These are phyloP conservation scores for Ophiognomonia clavigignenti-juglandacearum DNA, from an alignment of 2,329 filamentous ascomycete genomes.

Conservation along the genomic window DNA sequence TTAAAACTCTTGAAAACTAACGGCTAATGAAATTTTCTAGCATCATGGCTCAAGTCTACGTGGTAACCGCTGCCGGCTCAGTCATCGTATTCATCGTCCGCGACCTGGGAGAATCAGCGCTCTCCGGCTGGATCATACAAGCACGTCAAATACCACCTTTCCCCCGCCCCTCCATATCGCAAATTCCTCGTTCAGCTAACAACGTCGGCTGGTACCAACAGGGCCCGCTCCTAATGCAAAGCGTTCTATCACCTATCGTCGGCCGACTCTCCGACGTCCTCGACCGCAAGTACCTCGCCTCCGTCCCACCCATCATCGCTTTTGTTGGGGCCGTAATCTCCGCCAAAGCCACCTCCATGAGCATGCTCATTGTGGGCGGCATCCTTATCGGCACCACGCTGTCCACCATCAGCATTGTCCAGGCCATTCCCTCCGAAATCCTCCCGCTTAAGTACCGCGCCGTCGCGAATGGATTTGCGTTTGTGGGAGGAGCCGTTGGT, in stretches of 20 bases:
- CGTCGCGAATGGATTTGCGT: constrained; percentile 49
- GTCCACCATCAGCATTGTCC: constrained; percentile 48
- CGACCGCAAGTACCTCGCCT: constrained; percentile 48
- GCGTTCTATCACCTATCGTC: constrained; percentile 49
- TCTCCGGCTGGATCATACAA: constrained; percentile 53
- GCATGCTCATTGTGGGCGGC: constrained; percentile 51
- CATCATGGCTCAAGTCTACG: constrained; percentile 50
- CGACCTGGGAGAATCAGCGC: constrained; percentile 44
- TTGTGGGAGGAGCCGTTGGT: constrained; percentile 44
- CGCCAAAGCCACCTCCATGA: constrained; percentile 50
- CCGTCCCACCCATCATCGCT: constrained; percentile 47
- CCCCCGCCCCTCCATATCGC: not conserved
- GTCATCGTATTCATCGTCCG: constrained; percentile 52
- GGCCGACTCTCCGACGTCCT: constrained; percentile 53
- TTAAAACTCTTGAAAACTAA: no score
- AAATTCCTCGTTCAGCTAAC: not conserved
- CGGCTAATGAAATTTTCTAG: constrained; percentile 22
- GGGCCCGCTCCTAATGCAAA: constrained; percentile 54
- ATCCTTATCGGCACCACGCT: constrained; percentile 52
- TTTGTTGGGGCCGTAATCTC: constrained; percentile 49
- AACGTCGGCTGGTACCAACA: constrained; percentile 20
- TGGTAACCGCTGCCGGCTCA: constrained; percentile 49
- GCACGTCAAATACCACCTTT: constrained; percentile 24
- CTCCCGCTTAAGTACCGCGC: constrained; percentile 52
- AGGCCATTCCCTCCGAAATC: constrained; percentile 53